Evolutionary conservation across 345 rosid species (phyloP), one percentile per base, ranked within the genome.

Genomic region (Zanthoxylum bungeanum): DNA sequence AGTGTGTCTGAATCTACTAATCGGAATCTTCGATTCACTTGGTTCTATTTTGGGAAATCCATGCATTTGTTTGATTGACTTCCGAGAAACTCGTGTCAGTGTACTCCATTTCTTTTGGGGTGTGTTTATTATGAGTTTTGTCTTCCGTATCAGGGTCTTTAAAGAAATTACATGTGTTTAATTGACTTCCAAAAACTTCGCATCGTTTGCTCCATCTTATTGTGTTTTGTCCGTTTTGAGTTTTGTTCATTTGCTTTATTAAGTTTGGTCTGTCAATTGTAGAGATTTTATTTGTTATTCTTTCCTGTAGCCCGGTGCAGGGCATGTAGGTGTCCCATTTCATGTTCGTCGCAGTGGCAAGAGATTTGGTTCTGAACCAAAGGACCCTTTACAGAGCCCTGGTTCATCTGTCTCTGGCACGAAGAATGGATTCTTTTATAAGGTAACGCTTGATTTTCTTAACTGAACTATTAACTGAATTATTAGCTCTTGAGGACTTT

Each of bases 381-480:
- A 79, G 68, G 88, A 86, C 81, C 81, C 75, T 10, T 65, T 66
- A 68, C 77, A 75, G 74, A 80, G 82, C 76, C 85, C 89, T 39
- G 40, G 71, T 55, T 86, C 72, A 6, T 40, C 88, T 7, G 76
- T 75, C 19, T 71, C 86, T 58, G 79, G 79, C 52, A 30, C 66
- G 25, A 80, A 69, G 73, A 87, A 80, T 68, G 78, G 75, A 59
- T 80, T 82, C 71, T 65, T 75, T 16, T 80, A 67, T 60, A 87
- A 80, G 91, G 94, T 87, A 68, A 64, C 33, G 57, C 55, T 74
- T 51, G 31, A 58, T 9, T 53, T 65, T 27, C 19, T 36, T 62
- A 60, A 31, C 75, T 46, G 46, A 64, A 71, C 57, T 31, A 19
- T 66, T 50, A 59, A 62, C 57, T 51, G 47, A 69, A 71, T 60